Evolutionary conservation across 2,329 filamentous ascomycete genomes (phyloP), one percentile per base, ranked within the genome.

Genomic region (Uncinocarpus reesii): DNA sequence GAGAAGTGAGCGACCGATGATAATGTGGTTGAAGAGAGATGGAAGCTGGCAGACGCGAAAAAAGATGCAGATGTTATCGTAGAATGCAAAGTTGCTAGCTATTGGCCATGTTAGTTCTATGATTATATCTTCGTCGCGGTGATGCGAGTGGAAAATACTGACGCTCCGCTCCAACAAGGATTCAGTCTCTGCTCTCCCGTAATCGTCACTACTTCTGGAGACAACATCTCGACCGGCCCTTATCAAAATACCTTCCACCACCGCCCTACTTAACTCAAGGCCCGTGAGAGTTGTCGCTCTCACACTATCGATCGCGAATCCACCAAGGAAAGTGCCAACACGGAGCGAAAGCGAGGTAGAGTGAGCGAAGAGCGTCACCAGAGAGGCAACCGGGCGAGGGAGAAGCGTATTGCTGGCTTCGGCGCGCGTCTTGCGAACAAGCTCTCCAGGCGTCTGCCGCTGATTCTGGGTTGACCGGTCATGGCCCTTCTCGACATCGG

Each of bases 41-140:
- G 67, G 41, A 72, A 72, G 15, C 68, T 64, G 7, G 69, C 65
- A 18, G 70, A 69, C 2, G 68, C 69, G 42, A 72, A 66, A 55
- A 72, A 71, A 1, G 70, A 71, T 35, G 67, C 66, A 11, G 67
- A 69, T 20, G 68, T 71, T 42, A 72, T 63, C 4, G 68, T 69
- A 13, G 61, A 64, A 57, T 72, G 69, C 28, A 72, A 55, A 7
- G 61, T 60, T 34, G 64, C 65, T 46, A 72, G 58, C 69, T 71
- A 53, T 35, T 13, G 28, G 3, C 18, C 37, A 18, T 34, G 45
- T 43, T 37, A 46, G 41, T 20, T n/a, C n/a, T n/a, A n/a, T n/a
- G n/a, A n/a, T n/a, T n/a, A n/a, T n/a, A n/a, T n/a, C n/a, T n/a
- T n/a, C n/a, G n/a, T n/a, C n/a, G 5, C 7, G 20, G 20, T 7